Conservation (phyloP, 345 rosid genomes). For the Citrus medica region DNA sequence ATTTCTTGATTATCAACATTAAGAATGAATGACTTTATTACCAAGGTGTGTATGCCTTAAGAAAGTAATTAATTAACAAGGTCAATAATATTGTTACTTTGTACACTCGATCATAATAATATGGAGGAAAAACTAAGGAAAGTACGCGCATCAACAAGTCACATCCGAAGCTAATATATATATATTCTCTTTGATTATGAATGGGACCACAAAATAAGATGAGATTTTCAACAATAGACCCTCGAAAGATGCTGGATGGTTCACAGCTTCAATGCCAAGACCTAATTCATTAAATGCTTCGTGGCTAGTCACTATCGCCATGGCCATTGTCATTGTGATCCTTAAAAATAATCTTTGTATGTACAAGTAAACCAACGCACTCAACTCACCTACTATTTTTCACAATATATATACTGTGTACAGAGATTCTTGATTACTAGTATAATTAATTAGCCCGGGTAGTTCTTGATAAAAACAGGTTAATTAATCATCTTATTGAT, state of each 20-base stretch:
- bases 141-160: not conserved
- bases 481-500: not conserved
- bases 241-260: slow-evolving; percentile 13
- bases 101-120: not conserved
- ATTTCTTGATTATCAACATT: not conserved
- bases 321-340: not conserved
- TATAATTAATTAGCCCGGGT: not conserved
- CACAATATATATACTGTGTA: no score
- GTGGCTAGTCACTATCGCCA: not conserved
- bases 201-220: slow-evolving; percentile 17
- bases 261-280: slow-evolving; percentile 20
- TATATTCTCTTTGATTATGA: not conserved
- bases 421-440: not conserved
- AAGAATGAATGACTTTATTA: not conserved
- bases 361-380: not conserved
- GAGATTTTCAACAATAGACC: not conserved
- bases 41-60: not conserved
- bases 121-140: not conserved
- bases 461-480: no score
- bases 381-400: not conserved
- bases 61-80: not conserved
- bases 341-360: not conserved
- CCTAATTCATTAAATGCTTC: slow-evolving; percentile 27
- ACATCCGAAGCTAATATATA: not conserved
- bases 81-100: not conserved